A percentile compares a stretch with the other conserved stretches of the same genome.
Conservation (phyloP, 768 basidiomycete genomes). For the Hirschioporus abietinus region DNA sequence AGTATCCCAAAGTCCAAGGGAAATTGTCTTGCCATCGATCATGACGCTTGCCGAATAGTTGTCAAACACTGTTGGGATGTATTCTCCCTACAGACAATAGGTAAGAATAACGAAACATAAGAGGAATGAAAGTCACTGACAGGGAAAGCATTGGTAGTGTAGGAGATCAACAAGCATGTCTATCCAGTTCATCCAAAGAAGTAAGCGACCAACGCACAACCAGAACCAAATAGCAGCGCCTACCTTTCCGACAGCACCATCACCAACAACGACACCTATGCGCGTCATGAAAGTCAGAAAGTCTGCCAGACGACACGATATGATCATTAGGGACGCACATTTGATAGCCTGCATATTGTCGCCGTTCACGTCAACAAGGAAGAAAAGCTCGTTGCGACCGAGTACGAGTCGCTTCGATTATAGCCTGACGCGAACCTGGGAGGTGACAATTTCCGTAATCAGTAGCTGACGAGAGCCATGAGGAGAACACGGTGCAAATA, state of each 20-base stretch:
- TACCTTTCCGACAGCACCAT: constrained; percentile 98
- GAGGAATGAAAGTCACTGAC: constrained; percentile 40
- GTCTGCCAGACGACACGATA: constrained; percentile 7
- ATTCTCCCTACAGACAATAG: constrained; percentile 67
- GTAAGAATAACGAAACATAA: constrained; percentile 12
- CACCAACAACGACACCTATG: constrained; percentile 94
- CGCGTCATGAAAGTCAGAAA: constrained; percentile 22
- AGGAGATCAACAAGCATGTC: constrained; percentile 99
- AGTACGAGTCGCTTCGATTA: not conserved
- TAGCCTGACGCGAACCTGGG: not conserved
- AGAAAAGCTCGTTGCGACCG: not conserved
- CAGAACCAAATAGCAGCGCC: constrained; percentile 22
- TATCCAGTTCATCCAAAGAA: constrained; percentile 27
- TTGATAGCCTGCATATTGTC: constrained; percentile 82
- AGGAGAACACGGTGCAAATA: not conserved
- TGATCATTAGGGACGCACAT: constrained; percentile 46
- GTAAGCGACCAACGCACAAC: constrained; percentile 15
- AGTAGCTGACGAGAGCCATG: constrained; percentile 1
- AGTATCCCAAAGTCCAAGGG: constrained; percentile 99
- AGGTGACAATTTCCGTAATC: not conserved
- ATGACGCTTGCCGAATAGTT: constrained; percentile 99
- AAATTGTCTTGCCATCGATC: constrained; percentile 98
- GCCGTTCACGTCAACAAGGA: constrained; percentile 2
- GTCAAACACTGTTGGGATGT: constrained; percentile 97
- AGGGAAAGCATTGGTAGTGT: constrained; percentile 97